phyloP scores from a whole-genome alignment of 1,284 basidiomycete genomes.

The Veloboletus limbatus region DNA sequence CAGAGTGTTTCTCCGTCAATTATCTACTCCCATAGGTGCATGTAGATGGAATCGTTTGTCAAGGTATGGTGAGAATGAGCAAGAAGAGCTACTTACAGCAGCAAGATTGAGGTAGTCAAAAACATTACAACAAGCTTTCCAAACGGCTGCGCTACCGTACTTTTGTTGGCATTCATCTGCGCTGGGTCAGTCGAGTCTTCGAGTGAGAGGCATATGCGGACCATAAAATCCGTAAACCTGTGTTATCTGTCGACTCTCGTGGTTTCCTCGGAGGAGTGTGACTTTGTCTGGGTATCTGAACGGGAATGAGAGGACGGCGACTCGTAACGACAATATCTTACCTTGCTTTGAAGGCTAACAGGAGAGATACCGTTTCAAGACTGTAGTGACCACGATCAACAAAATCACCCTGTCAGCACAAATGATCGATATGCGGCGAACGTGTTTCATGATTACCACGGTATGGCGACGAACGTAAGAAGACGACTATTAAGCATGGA shows the following conservation, averaged over 20 bases:
- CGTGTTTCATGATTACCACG: too few species aligned
- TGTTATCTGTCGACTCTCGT: slow-evolving; percentile 95
- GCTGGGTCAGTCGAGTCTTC: neutral
- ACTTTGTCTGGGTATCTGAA: slow-evolving; percentile 88
- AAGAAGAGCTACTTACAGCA: slow-evolving; percentile 56
- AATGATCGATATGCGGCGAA: too few species aligned
- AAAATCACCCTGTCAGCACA: slow-evolving; percentile 93
- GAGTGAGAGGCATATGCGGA: slow-evolving; percentile 36
- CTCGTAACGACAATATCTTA: slow-evolving; percentile 32
- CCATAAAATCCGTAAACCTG: slow-evolving; percentile 99
- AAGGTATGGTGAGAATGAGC: neutral
- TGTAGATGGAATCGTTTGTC: neutral
- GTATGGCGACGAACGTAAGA: slow-evolving; percentile 21
- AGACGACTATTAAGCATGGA: slow-evolving; percentile 17
- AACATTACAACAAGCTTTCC: slow-evolving; percentile 94
- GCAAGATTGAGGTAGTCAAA: slow-evolving; percentile 95
- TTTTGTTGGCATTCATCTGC: slow-evolving; percentile 96
- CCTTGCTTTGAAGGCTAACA: slow-evolving; percentile 91
- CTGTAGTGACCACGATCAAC: slow-evolving; percentile 97
- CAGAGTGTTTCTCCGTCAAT: slow-evolving; percentile 91
- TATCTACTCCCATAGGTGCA: slow-evolving; percentile 52
- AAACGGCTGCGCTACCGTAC: slow-evolving; percentile 90
- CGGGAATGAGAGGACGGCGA: slow-evolving; percentile 6
- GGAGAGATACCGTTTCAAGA: slow-evolving; percentile 90
- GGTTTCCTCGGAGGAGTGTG: slow-evolving; percentile 90